Base-by-base conservation (phyloP, 768 basidiomycete species). In the Tulasnella sp. region DNA sequence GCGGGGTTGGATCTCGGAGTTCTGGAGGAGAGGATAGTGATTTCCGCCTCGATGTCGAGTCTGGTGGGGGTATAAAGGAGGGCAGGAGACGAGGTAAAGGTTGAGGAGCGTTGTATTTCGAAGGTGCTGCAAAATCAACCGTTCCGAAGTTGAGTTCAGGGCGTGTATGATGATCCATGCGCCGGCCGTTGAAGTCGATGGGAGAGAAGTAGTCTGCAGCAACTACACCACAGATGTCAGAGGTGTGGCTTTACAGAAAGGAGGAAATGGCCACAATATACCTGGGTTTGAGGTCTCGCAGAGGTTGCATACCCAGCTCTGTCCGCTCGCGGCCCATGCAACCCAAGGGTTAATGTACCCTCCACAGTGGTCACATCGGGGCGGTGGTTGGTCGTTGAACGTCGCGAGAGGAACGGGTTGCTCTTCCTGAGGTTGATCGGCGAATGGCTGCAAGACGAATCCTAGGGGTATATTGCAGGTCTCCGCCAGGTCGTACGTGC, bases 281-380 rank as follows among this genome's bases (percentile, higher is more conserved):
- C 97, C 96, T 86, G 90, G 88, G n/a, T 93, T 95, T 82, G 92
- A 90, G 80, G 91, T 88, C 2, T 86, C 85, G 84, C 98, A 99
- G 20, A 99, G 83, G 86, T 99, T 99, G 83, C 98, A 99, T 81
- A 88, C 90, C 94, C 96, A 99, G 80, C 87, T 90, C 78, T 88
- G 87, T 6, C 98, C 98, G 3, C 93, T 93, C 11, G 92, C 88
- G 26, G 88, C 85, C 91, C 94, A 99, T 35, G 86, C 86, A 83
- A 92, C 95, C 95, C 95, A 99, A 0, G 96, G 93, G 82, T 98
- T 99, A 81, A 99, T 87, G 83, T 99, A 99, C 0, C 88, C 94
- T 80, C 94, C 88, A 84, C 98, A 99, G 44, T 88, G 86, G 69
- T 87, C 88, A 81, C 98, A 99, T 42, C 98, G 88, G 32, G 92